Evolutionary conservation across 2,329 filamentous ascomycete genomes (phyloP).

Genomic region (Paraconiothyrium sp.): DNA sequence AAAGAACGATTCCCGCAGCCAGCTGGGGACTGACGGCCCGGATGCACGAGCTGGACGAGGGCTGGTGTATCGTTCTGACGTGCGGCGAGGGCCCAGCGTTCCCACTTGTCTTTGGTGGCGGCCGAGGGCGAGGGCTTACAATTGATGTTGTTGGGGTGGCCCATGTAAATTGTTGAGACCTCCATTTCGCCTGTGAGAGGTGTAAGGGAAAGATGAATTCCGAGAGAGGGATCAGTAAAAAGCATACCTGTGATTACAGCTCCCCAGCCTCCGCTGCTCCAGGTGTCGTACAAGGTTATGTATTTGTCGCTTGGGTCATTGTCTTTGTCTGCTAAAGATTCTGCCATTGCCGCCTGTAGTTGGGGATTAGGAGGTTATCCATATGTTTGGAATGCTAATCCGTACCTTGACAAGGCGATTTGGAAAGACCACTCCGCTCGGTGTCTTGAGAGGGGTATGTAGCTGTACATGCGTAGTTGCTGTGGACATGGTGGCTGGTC

Average conservation of each 20-base stretch:
- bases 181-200: conserved; percentile 64
- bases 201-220: conserved; percentile 1
- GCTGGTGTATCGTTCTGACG: conserved; percentile 66
- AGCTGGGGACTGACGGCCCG: conserved; percentile 63
- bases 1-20: conserved; percentile 56
- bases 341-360: conserved; percentile 42
- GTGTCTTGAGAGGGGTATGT: conserved; percentile 30
- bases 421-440: conserved; percentile 42
- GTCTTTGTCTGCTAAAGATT: conserved; percentile 30
- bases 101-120: conserved; percentile 49
- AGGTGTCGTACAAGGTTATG: conserved; percentile 60
- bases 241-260: conserved; percentile 60
- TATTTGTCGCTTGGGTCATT: conserved; percentile 40
- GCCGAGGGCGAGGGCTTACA: conserved; percentile 33
- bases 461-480: conserved; percentile 21
- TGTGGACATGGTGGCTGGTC: background rate
- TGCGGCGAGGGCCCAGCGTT: conserved; percentile 52
- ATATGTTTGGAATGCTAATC: conserved; percentile 47
- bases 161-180: conserved; percentile 67
- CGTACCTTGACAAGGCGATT: conserved; percentile 51
- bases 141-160: conserved; percentile 17
- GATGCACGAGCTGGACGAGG: conserved; percentile 68
- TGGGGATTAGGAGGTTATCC: conserved; percentile 54
- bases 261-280: conserved; percentile 56
- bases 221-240: background rate